phyloP scores from a whole-genome alignment of 208 protist genomes.

The Trypanosoma melophagium region DNA sequence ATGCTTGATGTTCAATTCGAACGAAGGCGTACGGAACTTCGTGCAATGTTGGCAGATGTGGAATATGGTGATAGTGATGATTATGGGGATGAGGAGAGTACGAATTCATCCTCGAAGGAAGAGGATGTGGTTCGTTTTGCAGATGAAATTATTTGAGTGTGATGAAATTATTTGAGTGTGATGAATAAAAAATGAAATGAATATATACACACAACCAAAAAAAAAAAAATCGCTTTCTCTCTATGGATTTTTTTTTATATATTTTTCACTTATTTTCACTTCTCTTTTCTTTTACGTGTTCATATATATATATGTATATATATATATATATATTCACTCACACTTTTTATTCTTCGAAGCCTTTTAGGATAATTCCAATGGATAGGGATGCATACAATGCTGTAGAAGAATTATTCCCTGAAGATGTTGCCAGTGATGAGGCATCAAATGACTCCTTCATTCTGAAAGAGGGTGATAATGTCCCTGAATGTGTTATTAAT shows the following conservation, averaged over 20 bases:
- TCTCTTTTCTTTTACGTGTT: too few relatives aligned
- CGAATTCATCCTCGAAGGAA: neutral
- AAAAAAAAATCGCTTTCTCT: neutral
- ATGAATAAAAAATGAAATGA: neutral
- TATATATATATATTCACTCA: neutral
- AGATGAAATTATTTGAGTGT: constrained; percentile 27
- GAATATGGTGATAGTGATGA: neutral
- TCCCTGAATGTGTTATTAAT: too few relatives aligned
- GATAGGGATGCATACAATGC: constrained; percentile 5
- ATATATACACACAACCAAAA: too few relatives aligned
- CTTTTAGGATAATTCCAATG: neutral
- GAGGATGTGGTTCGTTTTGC: constrained; percentile 18
- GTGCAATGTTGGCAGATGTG: constrained; percentile 8
- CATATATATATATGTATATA: too few relatives aligned
- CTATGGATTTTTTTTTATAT: neutral
- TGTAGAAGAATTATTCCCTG: constrained; percentile 13
- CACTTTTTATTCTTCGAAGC: neutral
- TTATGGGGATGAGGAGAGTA: constrained; percentile 8
- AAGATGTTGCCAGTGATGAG: constrained; percentile 19
- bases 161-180: neutral
- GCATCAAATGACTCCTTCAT: neutral
- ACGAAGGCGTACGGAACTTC: constrained; percentile 4
- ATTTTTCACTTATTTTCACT: neutral
- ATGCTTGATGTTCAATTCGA: constrained; percentile 52
- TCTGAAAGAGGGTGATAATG: neutral